Evolutionary conservation across 208 protist genomes (phyloP).

Genomic region (Crithidia acanthocephali): DNA sequence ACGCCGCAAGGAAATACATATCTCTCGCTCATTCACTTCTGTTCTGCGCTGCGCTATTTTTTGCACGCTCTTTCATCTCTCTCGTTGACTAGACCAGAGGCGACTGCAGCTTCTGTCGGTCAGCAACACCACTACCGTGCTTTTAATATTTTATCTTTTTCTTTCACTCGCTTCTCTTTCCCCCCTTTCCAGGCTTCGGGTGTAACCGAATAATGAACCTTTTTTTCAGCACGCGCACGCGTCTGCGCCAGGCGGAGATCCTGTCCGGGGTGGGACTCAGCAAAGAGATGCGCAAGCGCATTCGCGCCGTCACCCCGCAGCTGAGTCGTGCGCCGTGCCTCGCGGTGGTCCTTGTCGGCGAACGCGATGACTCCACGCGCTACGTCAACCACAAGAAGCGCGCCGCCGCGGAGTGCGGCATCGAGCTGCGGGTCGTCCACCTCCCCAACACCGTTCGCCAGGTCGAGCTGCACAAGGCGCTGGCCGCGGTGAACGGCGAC

Average conservation of each 20-base stretch:
- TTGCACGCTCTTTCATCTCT: not conserved
- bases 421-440: constrained; percentile 40
- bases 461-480: constrained; percentile 39
- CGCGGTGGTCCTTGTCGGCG: constrained; percentile 94
- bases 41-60: too few species aligned
- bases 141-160: not conserved
- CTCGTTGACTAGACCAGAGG: too few species aligned
- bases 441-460: constrained; percentile 42
- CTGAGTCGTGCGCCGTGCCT: constrained; percentile 76
- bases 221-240: not conserved
- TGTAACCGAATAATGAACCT: not conserved
- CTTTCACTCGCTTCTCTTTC: constrained; percentile 22
- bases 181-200: not conserved
- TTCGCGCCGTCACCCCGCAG: constrained; percentile 34
- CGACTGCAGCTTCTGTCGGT: not conserved
- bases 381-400: constrained; percentile 80
- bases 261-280: constrained; percentile 52
- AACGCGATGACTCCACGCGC: constrained; percentile 69
- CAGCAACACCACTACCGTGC: too few species aligned
- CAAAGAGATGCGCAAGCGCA: constrained; percentile 41
- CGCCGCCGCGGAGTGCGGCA: constrained; percentile 55
- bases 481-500: constrained; percentile 46
- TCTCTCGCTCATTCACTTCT: too few species aligned
- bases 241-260: constrained; percentile 36
- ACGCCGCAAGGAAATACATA: not conserved